Base-by-base conservation (phyloP, 371 early-diverging fungal species). In the Mucor mucedo region DNA sequence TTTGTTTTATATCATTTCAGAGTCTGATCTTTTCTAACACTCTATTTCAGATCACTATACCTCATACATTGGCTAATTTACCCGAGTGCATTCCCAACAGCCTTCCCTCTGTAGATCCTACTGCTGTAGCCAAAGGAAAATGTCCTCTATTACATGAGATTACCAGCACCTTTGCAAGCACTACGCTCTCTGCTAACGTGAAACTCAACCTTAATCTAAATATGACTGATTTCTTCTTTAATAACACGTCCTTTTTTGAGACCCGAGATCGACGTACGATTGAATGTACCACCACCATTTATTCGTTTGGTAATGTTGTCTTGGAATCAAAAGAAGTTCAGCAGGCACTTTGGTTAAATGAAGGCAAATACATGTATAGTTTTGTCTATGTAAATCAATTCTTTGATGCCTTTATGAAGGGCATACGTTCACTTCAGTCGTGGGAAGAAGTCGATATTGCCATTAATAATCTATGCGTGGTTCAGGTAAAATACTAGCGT, bases 371-470 rank as follows among this genome's bases (percentile, higher is more conserved):
- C 63, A 73, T 77, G 57, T 78, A 82, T 54, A 80, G 72, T 38
- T 82, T 87, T 77, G 82, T 85, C 61, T 76, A 75, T 68, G 78
- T 85, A 59, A 76, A 87, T 65, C 78, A 92, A 57, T 77, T 91
- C 84, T 75, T 84, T 71, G 70, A 83, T 66, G 79, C 88, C 40
- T 81, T 81, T 62, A 68, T 86, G 71, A 71, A 79, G 45, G 82
- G 84, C 3, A 75, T 86, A 21, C 73, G 77, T 16, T 71, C 70
- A 1, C 55, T 86, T 9, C 78, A 76, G 35, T 79, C 76, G 0
- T 76, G 72, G 73, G 81, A 78, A n/a, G 82, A 86, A 54, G 74
- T 86, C 0, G 84, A 84, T 55, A 73, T 76, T 44, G 84, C 84
- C 14, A 71, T 86, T 47, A 69, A 68, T 27, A 84, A 84, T 41